A percentile compares a stretch with the other conserved stretches of the same genome.
Conservation (phyloP, 306 rosid species). For the Erythrophleum fordii region DNA sequence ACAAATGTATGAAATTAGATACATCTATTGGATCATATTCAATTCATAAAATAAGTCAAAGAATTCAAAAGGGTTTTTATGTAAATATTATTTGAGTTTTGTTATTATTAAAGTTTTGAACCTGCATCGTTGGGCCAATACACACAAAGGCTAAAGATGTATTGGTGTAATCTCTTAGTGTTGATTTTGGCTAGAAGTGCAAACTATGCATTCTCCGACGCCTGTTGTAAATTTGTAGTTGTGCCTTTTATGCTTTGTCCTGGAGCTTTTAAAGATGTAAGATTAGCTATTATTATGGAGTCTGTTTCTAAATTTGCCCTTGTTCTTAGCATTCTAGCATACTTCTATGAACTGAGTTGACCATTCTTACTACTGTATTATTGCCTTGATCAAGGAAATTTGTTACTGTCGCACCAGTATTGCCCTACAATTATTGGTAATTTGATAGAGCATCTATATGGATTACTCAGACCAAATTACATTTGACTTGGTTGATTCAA, state of each 20-base stretch:
- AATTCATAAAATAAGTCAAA: no score
- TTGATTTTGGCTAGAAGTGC: constrained; percentile 38
- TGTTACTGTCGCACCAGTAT: neutral
- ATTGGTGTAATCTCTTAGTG: constrained; percentile 26
- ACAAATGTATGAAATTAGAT: no score
- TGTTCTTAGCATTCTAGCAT: neutral
- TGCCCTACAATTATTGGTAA: neutral
- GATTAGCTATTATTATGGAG: neutral
- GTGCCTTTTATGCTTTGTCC: neutral
- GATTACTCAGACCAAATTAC: neutral
- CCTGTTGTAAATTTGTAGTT: neutral
- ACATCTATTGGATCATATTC: no score
- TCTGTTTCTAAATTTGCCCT: neutral
- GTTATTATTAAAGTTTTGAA: no score
- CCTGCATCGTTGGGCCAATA: no score
- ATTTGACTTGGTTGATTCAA: neutral
- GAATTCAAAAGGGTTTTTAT: no score
- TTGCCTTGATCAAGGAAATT: neutral
- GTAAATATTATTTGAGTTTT: no score
- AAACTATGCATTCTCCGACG: constrained; percentile 29
- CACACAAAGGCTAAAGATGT: no score
- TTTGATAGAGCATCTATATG: neutral
- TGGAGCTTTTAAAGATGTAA: neutral
- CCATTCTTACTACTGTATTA: neutral
- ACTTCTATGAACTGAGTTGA: neutral